These are phyloP conservation scores for Suhomyces maxii DNA, from an alignment of 1,139 yeast genomes.

Conservation along the genomic window DNA sequence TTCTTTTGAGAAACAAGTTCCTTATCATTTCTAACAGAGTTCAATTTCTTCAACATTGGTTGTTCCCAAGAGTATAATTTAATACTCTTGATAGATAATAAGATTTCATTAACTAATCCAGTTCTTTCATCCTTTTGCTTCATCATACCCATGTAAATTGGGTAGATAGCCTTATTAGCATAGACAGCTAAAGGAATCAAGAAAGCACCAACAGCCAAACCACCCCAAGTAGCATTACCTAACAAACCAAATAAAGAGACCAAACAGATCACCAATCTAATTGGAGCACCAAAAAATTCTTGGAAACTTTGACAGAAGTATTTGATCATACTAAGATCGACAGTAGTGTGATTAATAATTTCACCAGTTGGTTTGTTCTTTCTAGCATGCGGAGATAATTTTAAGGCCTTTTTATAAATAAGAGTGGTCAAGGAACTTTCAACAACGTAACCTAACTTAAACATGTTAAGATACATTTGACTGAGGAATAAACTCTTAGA, in stretches of 20 bases:
- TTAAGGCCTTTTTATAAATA: constrained; percentile 27
- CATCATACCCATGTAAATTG: constrained; percentile 22
- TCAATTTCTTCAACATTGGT: constrained; percentile 23
- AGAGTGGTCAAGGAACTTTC: constrained; percentile 24
- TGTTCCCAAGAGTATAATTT: constrained; percentile 23
- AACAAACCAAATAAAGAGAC: constrained; percentile 23
- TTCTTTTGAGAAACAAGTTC: constrained; percentile 19
- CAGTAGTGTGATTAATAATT: constrained; percentile 28
- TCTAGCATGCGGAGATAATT: constrained; percentile 27
- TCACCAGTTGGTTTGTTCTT: constrained; percentile 31
- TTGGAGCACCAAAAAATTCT: constrained; percentile 23
- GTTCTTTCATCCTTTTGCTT: constrained; percentile 28
- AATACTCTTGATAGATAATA: constrained; percentile 27
- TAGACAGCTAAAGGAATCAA: constrained; percentile 22
- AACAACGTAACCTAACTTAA: constrained; percentile 18
- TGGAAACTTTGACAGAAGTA: constrained; percentile 19
- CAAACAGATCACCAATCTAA: constrained; percentile 22
- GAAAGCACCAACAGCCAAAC: constrained; percentile 22
- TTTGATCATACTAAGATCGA: constrained; percentile 23
- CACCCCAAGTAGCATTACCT: constrained; percentile 29
- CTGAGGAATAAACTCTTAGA: constrained; percentile 21
- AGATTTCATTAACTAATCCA: constrained; percentile 27
- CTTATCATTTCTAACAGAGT: constrained; percentile 21
- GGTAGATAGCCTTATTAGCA: constrained; percentile 20
- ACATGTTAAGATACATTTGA: constrained; percentile 19